phyloP scores from a whole-genome alignment of 495 filamentous ascomycete species.

The Aspergillus bridgeri region DNA sequence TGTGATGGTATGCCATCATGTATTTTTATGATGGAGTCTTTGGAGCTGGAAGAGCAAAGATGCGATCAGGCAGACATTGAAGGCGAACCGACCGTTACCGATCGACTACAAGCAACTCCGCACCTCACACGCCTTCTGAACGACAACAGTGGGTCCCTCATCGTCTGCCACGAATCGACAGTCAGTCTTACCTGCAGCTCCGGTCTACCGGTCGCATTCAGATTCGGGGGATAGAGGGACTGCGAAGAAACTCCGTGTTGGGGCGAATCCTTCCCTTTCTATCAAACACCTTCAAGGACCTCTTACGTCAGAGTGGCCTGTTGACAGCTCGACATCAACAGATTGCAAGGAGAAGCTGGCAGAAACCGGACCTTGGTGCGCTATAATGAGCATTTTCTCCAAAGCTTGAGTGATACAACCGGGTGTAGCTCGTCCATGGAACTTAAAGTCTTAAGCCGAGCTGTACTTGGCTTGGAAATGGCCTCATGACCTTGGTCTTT shows the following conservation, averaged over 20 bases:
- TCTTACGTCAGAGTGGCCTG: neutral
- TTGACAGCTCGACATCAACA: neutral
- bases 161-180: neutral
- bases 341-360: too few relatives aligned
- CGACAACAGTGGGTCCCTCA: conserved; percentile 7
- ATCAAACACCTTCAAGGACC: neutral
- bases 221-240: too few relatives aligned
- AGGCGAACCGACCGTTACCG: neutral
- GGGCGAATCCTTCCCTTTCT: too few relatives aligned
- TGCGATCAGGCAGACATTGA: neutral
- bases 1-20: conserved; percentile 19
- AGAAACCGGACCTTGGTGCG: too few relatives aligned
- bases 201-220: neutral
- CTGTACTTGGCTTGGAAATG: neutral
- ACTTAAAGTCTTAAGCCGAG: too few relatives aligned
- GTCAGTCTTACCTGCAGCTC: neutral
- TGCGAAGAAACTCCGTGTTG: too few relatives aligned
- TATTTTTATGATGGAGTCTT: conserved; percentile 17
- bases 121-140: conserved; percentile 8
- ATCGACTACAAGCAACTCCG: neutral
- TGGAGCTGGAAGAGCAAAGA: neutral
- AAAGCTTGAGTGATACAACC: too few relatives aligned
- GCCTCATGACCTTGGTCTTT: neutral
- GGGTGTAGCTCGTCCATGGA: too few relatives aligned
- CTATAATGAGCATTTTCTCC: too few relatives aligned